Evolutionary conservation across 345 rosid species (phyloP).

Genomic region (Cardamine occulta): DNA sequence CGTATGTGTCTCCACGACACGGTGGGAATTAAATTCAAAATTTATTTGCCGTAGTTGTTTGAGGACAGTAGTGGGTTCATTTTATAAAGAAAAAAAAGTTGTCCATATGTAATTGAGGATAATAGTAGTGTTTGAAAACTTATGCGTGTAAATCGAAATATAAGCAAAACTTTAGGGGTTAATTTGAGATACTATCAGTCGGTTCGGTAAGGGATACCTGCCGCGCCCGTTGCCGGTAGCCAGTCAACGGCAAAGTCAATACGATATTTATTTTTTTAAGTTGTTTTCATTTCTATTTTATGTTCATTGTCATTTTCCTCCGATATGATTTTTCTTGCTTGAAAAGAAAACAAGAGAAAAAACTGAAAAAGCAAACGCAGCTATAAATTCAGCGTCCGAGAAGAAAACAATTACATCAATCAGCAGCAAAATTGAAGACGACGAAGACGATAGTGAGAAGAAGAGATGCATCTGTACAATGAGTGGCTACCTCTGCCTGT

Average conservation of each 20-base stretch:
- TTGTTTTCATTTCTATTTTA: conserved; percentile 27
- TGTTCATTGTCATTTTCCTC: conserved; percentile 27
- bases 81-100: background rate
- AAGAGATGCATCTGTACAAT: conserved; percentile 88
- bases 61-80: conserved; percentile 7
- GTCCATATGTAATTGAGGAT: background rate
- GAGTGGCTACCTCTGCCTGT: conserved; percentile 97
- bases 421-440: conserved; percentile 25
- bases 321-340: conserved; percentile 48
- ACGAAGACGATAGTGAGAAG: conserved; percentile 30
- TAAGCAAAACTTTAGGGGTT: background rate
- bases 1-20: background rate
- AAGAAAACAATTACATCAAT: background rate
- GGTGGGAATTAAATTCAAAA: background rate
- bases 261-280: conserved; percentile 15
- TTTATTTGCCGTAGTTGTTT: background rate
- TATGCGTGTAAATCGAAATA: background rate
- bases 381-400: conserved; percentile 33
- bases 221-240: conserved; percentile 40
- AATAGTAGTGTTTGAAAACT: background rate
- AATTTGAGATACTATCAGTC: conserved; percentile 5
- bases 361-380: conserved; percentile 28
- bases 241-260: conserved; percentile 45
- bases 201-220: conserved; percentile 33
- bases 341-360: conserved; percentile 49